Percentiles rank a stretch among this genome's conserved stretches.
These are phyloP conservation scores for Ustilago esculenta DNA, from an alignment of 1,284 basidiomycete genomes.

Conservation along the genomic window DNA sequence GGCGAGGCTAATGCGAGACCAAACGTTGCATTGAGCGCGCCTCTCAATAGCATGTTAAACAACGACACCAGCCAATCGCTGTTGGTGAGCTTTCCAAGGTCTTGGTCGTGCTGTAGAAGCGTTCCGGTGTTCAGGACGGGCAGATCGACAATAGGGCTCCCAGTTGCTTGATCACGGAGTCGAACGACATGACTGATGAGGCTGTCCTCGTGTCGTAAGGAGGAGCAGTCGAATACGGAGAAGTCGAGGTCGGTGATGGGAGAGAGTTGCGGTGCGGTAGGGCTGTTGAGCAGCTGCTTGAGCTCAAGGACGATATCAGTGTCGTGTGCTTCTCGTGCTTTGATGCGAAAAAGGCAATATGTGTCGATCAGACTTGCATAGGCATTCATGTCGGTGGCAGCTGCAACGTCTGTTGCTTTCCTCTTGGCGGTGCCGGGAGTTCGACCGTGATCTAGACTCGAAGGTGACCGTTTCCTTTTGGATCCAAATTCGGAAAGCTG, in stretches of 20 bases:
- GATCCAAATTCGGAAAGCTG: neutral
- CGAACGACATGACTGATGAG: conserved; percentile 9
- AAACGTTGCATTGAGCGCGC: neutral
- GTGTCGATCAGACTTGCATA: conserved; percentile 19
- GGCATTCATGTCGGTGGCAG: neutral
- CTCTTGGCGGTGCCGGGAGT: neutral
- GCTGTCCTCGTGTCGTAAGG: conserved; percentile 4
- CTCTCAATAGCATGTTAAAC: neutral
- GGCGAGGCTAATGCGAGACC: conserved; percentile 7
- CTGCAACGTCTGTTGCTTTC: neutral
- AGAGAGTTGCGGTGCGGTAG: neutral
- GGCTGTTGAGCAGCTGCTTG: conserved; percentile 1
- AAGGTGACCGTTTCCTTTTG: conserved; percentile 20
- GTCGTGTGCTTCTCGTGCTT: conserved; percentile 16
- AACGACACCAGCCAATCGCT: conserved; percentile 29
- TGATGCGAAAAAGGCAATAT: conserved; percentile 23
- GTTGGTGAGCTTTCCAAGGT: conserved; percentile 27
- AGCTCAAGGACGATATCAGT: conserved; percentile 15
- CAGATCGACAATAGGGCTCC: conserved; percentile 5
- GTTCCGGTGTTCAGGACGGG: conserved; percentile 9
- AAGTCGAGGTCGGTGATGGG: conserved; percentile 12
- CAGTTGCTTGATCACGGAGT: conserved; percentile 3
- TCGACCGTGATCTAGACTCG: neutral
- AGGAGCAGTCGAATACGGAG: neutral
- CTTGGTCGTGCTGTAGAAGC: neutral